Base-by-base conservation (phyloP, 805 yeast genomes). In the Ogataea wickerhamii region DNA sequence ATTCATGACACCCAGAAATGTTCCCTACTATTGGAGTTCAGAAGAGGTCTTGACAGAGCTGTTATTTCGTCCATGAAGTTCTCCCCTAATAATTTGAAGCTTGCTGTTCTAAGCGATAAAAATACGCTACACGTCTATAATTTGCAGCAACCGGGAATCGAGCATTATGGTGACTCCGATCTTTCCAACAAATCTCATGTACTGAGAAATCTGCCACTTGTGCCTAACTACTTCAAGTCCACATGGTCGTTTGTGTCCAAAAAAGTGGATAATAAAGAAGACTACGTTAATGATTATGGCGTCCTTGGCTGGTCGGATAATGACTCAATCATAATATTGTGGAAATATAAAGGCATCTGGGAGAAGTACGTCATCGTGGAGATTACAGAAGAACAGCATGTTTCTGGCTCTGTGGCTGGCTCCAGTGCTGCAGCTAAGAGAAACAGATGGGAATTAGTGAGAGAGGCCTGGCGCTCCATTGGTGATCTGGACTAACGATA, bases 11-110 rank as follows among this genome's bases (percentile, higher is more conserved):
- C 87, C 1, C 68, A 70, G 35, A 78, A 75, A 23, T 82, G 94
- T 19, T 71, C 82, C 1, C 64, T 87, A 35, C 52, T 87, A n/a
- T 82, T 74, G 53, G 96, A 87, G 57, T 89, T 89, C 53, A 70
- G 98, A 49, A 70, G 98, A 35, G 98, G 98, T 0, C 58, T 89
- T 16, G 98, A 93, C 59, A 73, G 80, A 36, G 97, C 96, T 1
- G 68, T 71, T 13, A 75, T 93, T 6, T 84, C 83, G 28, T 82
- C 93, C 6, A 80, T 93, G 82, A 79, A 79, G 37, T 88, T 91
- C 57, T 82, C 91, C 4, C 88, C 85, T 6, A 73, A 78, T 48
- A 89, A 87, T 32, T 61, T 78, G 8, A 76, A 78, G 51, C 67
- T 93, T 34, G 96, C 97, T 0, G 88, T 87, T 5, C 66, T 93